Evolutionary conservation across 257 asterid genomes (phyloP).

Genomic region (Fraxinus excelsior): DNA sequence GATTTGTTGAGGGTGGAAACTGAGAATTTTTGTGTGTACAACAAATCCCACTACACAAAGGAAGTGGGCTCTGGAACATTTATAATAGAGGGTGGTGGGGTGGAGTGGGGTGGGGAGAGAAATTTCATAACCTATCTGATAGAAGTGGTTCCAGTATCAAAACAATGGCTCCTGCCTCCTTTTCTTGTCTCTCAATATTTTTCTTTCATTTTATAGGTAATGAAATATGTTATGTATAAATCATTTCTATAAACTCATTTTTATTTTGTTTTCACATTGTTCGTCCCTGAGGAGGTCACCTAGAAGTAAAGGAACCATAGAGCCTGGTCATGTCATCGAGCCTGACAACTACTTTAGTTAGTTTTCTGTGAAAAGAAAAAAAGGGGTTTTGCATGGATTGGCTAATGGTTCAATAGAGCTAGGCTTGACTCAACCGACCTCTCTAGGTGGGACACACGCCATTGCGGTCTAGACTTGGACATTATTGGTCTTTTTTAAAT

Average conservation of each 20-base stretch:
- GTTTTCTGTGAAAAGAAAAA: background rate
- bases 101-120: constrained; percentile 6
- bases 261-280: background rate
- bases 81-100: constrained; percentile 35
- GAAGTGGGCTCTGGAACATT: constrained; percentile 16
- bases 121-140: constrained; percentile 20
- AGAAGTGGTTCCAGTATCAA: constrained; percentile 56
- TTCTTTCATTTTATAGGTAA: background rate
- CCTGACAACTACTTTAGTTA: background rate
- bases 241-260: background rate
- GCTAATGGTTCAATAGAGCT: too few relatives aligned
- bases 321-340: background rate
- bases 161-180: constrained; percentile 27
- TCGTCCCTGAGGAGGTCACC: too few relatives aligned
- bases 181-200: constrained; percentile 14
- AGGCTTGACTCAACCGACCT: background rate
- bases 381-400: too few relatives aligned
- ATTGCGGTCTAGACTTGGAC: background rate
- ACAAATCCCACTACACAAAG: constrained; percentile 40
- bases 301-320: too few relatives aligned
- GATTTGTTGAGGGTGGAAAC: constrained; percentile 22
- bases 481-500: background rate
- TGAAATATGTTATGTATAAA: background rate
- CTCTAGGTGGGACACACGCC: background rate
- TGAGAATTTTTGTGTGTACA: constrained; percentile 15